Evolutionary conservation across 176 grass and related monocot genomes (phyloP).

Genomic region (Pontederia paniculata): DNA sequence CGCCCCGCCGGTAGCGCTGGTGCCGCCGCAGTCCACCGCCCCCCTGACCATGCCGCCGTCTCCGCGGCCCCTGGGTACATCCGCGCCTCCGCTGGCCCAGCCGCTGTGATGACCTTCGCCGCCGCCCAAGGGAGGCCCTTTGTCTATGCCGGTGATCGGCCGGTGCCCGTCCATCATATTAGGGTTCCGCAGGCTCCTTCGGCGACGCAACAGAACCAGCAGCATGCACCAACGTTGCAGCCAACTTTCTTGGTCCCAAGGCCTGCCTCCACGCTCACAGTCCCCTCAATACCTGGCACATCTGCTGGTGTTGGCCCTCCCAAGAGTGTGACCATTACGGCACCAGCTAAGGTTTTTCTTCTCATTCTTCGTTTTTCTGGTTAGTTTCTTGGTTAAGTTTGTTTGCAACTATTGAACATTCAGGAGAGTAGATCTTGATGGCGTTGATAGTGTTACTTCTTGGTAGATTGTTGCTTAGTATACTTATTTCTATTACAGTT

Average conservation of each 20-base stretch:
- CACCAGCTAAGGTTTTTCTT: constrained; percentile 1
- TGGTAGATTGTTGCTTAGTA: too few species aligned
- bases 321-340: background rate
- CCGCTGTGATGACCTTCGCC: constrained; percentile 5
- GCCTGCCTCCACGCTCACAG: background rate
- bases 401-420: background rate
- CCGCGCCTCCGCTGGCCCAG: background rate
- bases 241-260: background rate
- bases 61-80: background rate
- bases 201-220: background rate
- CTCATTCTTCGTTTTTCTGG: background rate
- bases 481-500: too few species aligned
- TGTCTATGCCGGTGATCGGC: background rate
- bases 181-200: background rate
- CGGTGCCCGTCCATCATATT: constrained; percentile 11
- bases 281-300: too few species aligned
- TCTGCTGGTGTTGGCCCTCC: background rate
- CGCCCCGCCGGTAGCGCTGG: background rate
- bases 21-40: background rate
- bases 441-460: too few species aligned
- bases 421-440: too few species aligned
- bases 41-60: background rate
- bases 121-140: constrained; percentile 8
- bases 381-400: background rate
- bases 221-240: background rate